Evolutionary conservation across 495 filamentous ascomycete genomes (phyloP), one percentile per base, ranked within the genome.

Genomic region (Bacidia gigantensis): DNA sequence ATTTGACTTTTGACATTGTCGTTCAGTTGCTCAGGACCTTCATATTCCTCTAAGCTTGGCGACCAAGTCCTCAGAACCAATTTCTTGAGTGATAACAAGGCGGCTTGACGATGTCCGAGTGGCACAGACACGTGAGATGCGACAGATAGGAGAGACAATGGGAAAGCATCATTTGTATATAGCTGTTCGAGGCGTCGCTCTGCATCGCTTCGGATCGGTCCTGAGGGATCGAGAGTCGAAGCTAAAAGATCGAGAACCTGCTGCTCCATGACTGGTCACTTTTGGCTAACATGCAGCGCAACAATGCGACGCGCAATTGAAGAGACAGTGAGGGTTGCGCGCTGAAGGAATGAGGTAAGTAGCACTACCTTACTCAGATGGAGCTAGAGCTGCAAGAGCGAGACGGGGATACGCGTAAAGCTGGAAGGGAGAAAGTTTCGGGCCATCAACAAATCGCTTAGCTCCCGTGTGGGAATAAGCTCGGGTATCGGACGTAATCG

Each of bases 51-150:
- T 35, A 83, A 70, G 25, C 66, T 64, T 17, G 76, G 66, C 18
- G 78, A 81, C 92, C 92, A 98, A 58, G 82, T 79, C 46, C 76
- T 74, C 63, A 84, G 72, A 50, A 96, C 84, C 65, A 90, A 87
- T 38, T 76, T 79, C 56, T 87, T 84, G 25, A 98, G 76, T n/a
- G 76, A 70, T 17, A 86, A 75, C 38, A 97, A 70, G 26, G 92
- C 84, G 20, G 87, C 73, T 67, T 95, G 92, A 53, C 92, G 82
- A 47, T 92, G 75, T 44, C 84, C 74, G 50, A 82, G 66, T 7
- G 83, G 73, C 44, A 89, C 72, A 42, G 79, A 76, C 7, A 76
- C 65, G 65, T 93, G 84, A 32, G 75, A 73, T 48, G 82, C 89
- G 58, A 97, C 86, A 50, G 86, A 79, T 53, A 81, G 73, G 25